Conservation (phyloP, 768 basidiomycete genomes). For the Lactifluus hygrophoroides region DNA sequence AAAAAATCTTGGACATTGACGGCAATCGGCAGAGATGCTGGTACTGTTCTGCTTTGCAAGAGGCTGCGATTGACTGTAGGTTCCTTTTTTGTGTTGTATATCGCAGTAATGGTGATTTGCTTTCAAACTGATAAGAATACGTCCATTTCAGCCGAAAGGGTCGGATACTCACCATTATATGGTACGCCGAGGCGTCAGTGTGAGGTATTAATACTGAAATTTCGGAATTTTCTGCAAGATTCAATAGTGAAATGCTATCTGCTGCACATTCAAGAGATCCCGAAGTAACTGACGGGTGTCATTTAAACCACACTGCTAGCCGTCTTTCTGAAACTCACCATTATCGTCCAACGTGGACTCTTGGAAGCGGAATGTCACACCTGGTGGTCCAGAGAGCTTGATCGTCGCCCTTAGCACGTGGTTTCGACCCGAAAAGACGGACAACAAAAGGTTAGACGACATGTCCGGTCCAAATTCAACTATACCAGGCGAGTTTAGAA, state of each 20-base stretch:
- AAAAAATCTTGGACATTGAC: slow-evolving; percentile 98
- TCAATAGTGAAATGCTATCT: slow-evolving; percentile 37
- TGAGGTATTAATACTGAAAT: slow-evolving; percentile 55
- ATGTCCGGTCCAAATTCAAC: slow-evolving; percentile 56
- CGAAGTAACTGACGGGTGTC: slow-evolving; percentile 7
- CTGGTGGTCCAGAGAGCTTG: slow-evolving; percentile 46
- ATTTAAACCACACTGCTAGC: not conserved
- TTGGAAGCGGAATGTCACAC: slow-evolving; percentile 37
- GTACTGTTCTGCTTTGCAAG: slow-evolving; percentile 45
- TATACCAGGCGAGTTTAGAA: not conserved
- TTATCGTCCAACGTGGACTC: slow-evolving; percentile 34
- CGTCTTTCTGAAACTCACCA: slow-evolving; percentile 24
- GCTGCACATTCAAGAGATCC: slow-evolving; percentile 32
- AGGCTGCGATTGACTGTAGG: slow-evolving; percentile 46
- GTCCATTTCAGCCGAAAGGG: not conserved
- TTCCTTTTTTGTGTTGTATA: slow-evolving; percentile 55
- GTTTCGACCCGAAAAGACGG: slow-evolving; percentile 64
- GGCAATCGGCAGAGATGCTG: slow-evolving; percentile 70
- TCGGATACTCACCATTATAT: slow-evolving; percentile 46
- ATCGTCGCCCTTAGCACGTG: slow-evolving; percentile 45
- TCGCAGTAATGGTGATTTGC: slow-evolving; percentile 62
- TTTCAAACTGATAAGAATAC: slow-evolving; percentile 25
- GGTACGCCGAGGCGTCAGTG: slow-evolving; percentile 52
- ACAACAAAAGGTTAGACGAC: slow-evolving; percentile 44
- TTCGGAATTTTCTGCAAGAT: slow-evolving; percentile 39